Evolutionary conservation across 768 basidiomycete genomes (phyloP), one percentile per base, ranked within the genome.

Genomic region (Gautieria morchelliformis): DNA sequence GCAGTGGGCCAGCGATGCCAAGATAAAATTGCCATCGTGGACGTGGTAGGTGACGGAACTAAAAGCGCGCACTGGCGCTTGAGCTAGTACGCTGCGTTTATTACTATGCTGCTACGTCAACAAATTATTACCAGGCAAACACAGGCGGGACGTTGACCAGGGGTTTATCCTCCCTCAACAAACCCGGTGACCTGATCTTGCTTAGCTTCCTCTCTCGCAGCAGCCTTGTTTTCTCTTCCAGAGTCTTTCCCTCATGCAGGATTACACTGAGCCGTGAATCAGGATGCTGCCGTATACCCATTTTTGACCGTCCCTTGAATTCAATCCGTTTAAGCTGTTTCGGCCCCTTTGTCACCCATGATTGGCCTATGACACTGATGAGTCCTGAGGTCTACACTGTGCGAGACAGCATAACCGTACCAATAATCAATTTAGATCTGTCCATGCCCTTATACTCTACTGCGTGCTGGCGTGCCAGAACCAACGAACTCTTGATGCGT

Each of bases 271-370:
- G 65, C 47, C 84, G 80, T 10, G 93, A 82, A 58, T 83, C 81
- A 0, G 83, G 86, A 67, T 89, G 90, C 12, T 79, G 75, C 51
- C 85, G 84, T 58, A 92, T 76, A 53, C 95, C 95, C 56, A 69
- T 75, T 63, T 85, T 85, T 35, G 87, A 89, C 61, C 94, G 82
- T 53, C 91, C 95, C 69, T 83, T 85, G 58, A 87, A 82, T 63
- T 96, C 92, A 19, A 92, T 62, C 53, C 85, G 81, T 59, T 80
- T 83, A 40, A 80, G 72, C 22, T 73, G 71, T 40, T 77, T 80
- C 7, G 75, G 75, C 5, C 87, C 93, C 69, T 98, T 97, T 48
- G 82, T 86, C 15, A 96, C 93, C 95, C 93, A 99, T 20, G 93
- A 82, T 70, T 96, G 87, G 46, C 91, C 93, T 96, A 63, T 27